Percentiles rank a stretch among this genome's conserved stretches.
Evolutionary conservation across 2,329 filamentous ascomycete species (phyloP).

Genomic region (Monilinia polystroma): DNA sequence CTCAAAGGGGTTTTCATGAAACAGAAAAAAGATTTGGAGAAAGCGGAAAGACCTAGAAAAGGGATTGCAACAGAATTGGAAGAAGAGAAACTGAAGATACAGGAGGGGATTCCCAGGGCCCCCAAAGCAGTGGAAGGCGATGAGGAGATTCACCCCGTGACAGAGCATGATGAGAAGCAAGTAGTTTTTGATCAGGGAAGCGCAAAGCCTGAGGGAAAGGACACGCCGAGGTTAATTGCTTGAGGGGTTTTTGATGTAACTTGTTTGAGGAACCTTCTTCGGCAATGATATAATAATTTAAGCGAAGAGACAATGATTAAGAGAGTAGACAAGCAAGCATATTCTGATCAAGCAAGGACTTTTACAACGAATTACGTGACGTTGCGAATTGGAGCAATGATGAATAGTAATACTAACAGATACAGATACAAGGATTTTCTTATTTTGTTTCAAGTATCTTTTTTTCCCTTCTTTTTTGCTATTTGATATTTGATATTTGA

Average conservation of each 20-base stretch:
- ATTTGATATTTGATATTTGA: too few relatives aligned
- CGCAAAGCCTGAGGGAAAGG: background rate
- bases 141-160: background rate
- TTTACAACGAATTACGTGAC: too few relatives aligned
- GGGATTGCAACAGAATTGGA: constrained; percentile 4
- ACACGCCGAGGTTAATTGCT: background rate
- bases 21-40: constrained; percentile 49
- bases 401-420: too few relatives aligned
- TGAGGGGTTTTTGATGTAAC: background rate
- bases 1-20: constrained; percentile 51
- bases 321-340: too few relatives aligned
- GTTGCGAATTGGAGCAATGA: too few relatives aligned
- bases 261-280: too few relatives aligned
- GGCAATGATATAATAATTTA: too few relatives aligned
- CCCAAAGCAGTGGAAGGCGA: background rate
- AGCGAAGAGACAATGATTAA: too few relatives aligned
- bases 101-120: background rate
- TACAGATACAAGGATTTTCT: too few relatives aligned
- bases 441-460: too few relatives aligned
- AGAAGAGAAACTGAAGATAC: background rate
- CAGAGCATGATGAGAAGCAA: background rate
- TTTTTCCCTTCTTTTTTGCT: too few relatives aligned
- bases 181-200: constrained; percentile 3
- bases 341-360: too few relatives aligned
- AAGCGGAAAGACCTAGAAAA: constrained; percentile 41